Conservation (phyloP, 495 filamentous ascomycete species). For the Geoglossum glabrum region DNA sequence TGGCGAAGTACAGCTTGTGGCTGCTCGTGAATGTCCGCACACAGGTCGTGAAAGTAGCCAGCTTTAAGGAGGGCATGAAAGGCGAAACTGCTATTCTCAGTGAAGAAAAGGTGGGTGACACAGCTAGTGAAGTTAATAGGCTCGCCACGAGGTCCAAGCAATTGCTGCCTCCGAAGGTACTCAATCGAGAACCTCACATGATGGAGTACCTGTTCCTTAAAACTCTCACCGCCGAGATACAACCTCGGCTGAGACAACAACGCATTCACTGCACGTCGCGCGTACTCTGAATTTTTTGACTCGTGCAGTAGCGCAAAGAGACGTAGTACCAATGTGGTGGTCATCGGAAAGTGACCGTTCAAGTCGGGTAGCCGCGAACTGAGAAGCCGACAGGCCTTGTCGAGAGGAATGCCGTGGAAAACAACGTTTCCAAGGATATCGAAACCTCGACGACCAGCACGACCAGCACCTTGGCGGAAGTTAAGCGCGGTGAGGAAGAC, state of each 20-base stretch:
- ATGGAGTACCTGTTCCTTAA: constrained; percentile 47
- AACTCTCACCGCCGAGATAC: constrained; percentile 41
- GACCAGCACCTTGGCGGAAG: constrained; percentile 55
- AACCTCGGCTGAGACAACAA: constrained; percentile 48
- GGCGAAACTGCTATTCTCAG: constrained; percentile 49
- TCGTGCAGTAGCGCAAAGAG: constrained; percentile 45
- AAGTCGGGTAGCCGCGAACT: constrained; percentile 52
- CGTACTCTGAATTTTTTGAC: constrained; percentile 37
- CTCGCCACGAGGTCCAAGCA: constrained; percentile 35
- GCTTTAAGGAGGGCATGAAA: constrained; percentile 50
- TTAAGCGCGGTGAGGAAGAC: constrained; percentile 52
- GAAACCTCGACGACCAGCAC: constrained; percentile 62
- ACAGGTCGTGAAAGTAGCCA: constrained; percentile 47
- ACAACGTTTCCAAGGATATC: constrained; percentile 65
- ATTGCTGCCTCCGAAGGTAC: constrained; percentile 45
- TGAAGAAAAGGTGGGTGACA: constrained; percentile 51
- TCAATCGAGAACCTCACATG: constrained; percentile 66
- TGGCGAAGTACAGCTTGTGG: constrained; percentile 21
- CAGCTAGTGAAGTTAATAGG: constrained; percentile 50
- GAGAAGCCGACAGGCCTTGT: constrained; percentile 39
- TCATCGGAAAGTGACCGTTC: constrained; percentile 59
- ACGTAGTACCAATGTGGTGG: constrained; percentile 49
- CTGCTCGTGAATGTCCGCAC: constrained; percentile 25
- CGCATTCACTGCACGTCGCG: constrained; percentile 38
- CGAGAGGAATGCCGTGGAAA: constrained; percentile 37